Evolutionary conservation across 345 rosid species (phyloP), one percentile per base, ranked within the genome.

Genomic region (Salix arbutifolia): DNA sequence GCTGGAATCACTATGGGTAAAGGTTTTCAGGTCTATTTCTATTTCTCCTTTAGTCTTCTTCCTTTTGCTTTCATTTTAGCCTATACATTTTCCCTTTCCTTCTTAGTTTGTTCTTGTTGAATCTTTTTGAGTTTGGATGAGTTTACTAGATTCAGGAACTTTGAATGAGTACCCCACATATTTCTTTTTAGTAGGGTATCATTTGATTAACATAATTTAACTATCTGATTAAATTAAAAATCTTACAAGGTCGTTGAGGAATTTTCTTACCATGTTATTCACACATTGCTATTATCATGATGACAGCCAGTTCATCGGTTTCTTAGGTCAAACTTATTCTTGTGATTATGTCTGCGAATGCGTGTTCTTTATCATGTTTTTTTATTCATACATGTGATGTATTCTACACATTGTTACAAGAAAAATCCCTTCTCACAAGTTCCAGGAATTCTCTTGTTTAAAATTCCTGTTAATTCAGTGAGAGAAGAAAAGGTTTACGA

Each of bases 1-100:
- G 85, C 91, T 1, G 97, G 98, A 83, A 96, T 91, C 81, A 87
- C 98, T 18, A 88, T 82, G 80, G 98, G 99, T 75, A 96, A 96
- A 88, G 99, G 99, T 61, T 96, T 96, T 83, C 94, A 90, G 97
- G 99, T 93, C 50, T 74, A 56, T 38, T 68, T 26, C 33, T 70
- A 38, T 11, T 46, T 19, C 48, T 16, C n/a, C 14, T 40, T 7
- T 13, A 23, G 48, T 46, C 30, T 30, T 23, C 60, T 6, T 28
- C 30, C 25, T 30, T 35, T 7, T 67, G 40, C 26, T 18, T 67
- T 35, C 28, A 6, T n/a, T 52, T 12, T 48, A 18, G 23, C 35
- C 31, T 8, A 71, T 8, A 11, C 40, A 25, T 30, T 30, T 21
- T 14, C 61, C 37, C 65, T 33, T 56, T 33, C 1, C 44, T 21